A percentile compares a stretch with the other conserved stretches of the same genome.
phyloP scores from a whole-genome alignment of 2,329 filamentous ascomycete genomes.

The Saccharata proteae region DNA sequence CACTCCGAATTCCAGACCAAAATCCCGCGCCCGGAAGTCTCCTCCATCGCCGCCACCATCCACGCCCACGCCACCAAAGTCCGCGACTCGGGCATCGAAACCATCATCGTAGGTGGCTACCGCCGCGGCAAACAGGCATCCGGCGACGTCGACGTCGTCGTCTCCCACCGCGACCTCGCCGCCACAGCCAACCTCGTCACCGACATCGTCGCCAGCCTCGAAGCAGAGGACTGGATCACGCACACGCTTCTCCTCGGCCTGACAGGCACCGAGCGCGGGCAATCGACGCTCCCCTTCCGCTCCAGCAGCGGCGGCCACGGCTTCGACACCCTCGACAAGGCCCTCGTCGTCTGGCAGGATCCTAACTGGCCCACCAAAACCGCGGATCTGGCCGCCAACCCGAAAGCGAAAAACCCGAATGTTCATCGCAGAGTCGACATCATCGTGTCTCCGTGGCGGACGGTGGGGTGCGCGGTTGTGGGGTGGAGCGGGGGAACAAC shows the following conservation, averaged over 20 bases:
- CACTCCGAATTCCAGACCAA: slow-evolving; percentile 70
- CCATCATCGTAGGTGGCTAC: slow-evolving; percentile 66
- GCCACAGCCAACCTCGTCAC: slow-evolving; percentile 60
- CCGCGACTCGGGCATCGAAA: slow-evolving; percentile 41
- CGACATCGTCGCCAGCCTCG: slow-evolving; percentile 59
- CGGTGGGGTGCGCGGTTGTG: slow-evolving; percentile 73
- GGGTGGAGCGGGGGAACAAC: slow-evolving; percentile 86
- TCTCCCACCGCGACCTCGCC: slow-evolving; percentile 63
- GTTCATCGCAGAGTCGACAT: slow-evolving; percentile 82
- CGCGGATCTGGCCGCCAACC: slow-evolving; percentile 21
- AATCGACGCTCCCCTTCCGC: slow-evolving; percentile 48
- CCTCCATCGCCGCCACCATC: slow-evolving; percentile 53
- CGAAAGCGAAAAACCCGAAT: slow-evolving; percentile 50
- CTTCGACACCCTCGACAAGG: slow-evolving; percentile 86
- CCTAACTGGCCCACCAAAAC: slow-evolving; percentile 34
- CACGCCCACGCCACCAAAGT: slow-evolving; percentile 54
- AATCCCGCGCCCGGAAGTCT: slow-evolving; percentile 63
- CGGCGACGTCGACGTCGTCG: slow-evolving; percentile 76
- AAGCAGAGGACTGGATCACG: slow-evolving; percentile 59
- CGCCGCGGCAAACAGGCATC: slow-evolving; percentile 61
- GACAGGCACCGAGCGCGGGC: slow-evolving; percentile 59
- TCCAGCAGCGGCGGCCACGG: slow-evolving; percentile 40
- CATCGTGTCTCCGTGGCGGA: slow-evolving; percentile 79
- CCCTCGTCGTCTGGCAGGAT: slow-evolving; percentile 83
- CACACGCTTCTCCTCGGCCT: slow-evolving; percentile 65